Evolutionary conservation across 2,329 filamentous ascomycete species (phyloP).

Genomic region (Ceratocystis diversiconidia): DNA sequence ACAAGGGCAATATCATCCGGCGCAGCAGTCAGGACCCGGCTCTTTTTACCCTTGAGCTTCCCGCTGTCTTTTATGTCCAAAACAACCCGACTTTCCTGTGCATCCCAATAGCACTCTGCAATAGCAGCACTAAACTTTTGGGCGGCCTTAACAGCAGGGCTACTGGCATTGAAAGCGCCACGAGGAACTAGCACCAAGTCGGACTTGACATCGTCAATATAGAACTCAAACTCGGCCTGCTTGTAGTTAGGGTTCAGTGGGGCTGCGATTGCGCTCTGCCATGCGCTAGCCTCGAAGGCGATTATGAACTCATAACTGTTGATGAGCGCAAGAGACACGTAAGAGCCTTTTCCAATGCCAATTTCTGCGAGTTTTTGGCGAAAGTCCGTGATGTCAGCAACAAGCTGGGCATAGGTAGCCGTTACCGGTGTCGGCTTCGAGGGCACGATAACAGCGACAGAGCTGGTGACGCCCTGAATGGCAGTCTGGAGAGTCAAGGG

Average conservation of each 20-base stretch:
- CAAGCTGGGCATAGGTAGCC: slow-evolving; percentile 56
- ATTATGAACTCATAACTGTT: slow-evolving; percentile 85
- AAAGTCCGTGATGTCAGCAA: slow-evolving; percentile 52
- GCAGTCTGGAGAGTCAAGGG: slow-evolving; percentile 36
- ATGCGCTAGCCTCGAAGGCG: slow-evolving; percentile 71
- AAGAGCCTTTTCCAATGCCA: slow-evolving; percentile 52
- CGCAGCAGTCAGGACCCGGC: slow-evolving; percentile 36
- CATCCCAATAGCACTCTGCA: slow-evolving; percentile 73
- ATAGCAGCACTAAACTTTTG: slow-evolving; percentile 70
- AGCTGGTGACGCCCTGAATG: slow-evolving; percentile 32
- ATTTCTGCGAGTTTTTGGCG: slow-evolving; percentile 64
- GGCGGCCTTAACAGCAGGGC: slow-evolving; percentile 61
- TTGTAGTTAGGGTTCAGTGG: slow-evolving; percentile 83
- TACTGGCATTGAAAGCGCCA: slow-evolving; percentile 51
- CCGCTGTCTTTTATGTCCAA: slow-evolving; percentile 67
- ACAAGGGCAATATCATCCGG: slow-evolving; percentile 72
- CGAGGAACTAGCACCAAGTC: slow-evolving; percentile 62
- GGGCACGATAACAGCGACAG: slow-evolving; percentile 58
- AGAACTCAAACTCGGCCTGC: slow-evolving; percentile 82
- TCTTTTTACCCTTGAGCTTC: slow-evolving; percentile 39
- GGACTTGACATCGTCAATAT: slow-evolving; percentile 75
- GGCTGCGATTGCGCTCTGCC: slow-evolving; percentile 70
- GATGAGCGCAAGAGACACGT: slow-evolving; percentile 68
- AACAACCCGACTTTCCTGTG: slow-evolving; percentile 46
- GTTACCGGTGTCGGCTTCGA: slow-evolving; percentile 45